A percentile compares a stretch with the other conserved stretches of the same genome.
Evolutionary conservation across 2,329 filamentous ascomycete species (phyloP).

Genomic region (Hypoxylon sp.): DNA sequence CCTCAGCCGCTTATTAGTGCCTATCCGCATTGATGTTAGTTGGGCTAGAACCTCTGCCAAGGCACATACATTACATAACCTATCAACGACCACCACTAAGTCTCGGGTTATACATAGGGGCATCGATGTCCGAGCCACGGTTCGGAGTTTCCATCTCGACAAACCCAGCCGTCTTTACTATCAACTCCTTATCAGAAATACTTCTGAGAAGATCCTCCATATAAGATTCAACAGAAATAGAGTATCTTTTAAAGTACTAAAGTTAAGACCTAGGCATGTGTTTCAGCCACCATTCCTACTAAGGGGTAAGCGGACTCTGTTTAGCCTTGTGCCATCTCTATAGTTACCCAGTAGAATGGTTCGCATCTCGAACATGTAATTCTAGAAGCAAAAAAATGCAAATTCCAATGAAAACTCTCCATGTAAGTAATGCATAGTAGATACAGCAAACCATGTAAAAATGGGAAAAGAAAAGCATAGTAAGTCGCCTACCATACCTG

Average conservation of each 20-base stretch:
- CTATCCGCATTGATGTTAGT: slow-evolving; percentile 10
- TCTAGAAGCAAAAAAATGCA: not conserved
- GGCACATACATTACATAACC: slow-evolving; percentile 23
- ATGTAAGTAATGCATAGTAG: slow-evolving; percentile 13
- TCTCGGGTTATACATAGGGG: not conserved
- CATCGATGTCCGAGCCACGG: slow-evolving; percentile 36
- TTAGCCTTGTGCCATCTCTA: not conserved
- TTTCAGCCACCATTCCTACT: not conserved
- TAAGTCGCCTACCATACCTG: not conserved
- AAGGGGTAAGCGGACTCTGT: not conserved
- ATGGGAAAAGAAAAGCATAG: not conserved
- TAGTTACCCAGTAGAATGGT: not conserved
- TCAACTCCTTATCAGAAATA: slow-evolving; percentile 18
- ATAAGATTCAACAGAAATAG: not conserved
- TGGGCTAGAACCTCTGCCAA: slow-evolving; percentile 8
- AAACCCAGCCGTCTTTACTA: slow-evolving; percentile 5
- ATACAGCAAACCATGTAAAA: not conserved
- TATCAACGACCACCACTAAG: not conserved
- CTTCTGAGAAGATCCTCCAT: not conserved
- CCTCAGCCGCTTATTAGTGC: slow-evolving; percentile 1
- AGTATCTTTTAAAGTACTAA: not conserved
- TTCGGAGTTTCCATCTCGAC: slow-evolving; percentile 34
- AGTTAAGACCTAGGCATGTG: slow-evolving; percentile 2
- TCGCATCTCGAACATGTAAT: not conserved
- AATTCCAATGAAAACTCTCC: slow-evolving; percentile 16